Percentiles rank a stretch among this genome's conserved stretches.
Conservation (phyloP, 2,329 filamentous ascomycete genomes). For the Diaporthe sp. region DNA sequence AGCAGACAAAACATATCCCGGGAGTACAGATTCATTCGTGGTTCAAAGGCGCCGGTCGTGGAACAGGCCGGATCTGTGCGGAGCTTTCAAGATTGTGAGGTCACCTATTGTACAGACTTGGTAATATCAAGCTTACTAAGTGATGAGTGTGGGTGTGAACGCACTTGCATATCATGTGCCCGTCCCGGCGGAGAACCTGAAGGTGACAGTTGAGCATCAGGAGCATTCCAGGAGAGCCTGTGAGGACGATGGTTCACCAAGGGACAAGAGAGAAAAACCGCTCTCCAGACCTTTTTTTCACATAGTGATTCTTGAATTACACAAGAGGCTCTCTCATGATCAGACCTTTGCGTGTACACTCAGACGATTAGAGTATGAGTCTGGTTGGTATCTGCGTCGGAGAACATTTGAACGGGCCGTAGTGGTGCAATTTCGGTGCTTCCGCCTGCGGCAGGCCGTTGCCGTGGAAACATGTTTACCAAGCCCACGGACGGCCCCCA, state of each 20-base stretch:
- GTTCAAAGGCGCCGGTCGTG: neutral
- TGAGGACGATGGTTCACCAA: too few relatives aligned
- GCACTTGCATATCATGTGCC: neutral
- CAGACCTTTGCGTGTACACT: too few relatives aligned
- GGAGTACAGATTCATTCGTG: neutral
- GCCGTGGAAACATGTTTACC: conserved; percentile 27
- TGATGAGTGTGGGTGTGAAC: neutral
- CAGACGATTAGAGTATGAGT: neutral
- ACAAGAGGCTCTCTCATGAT: neutral
- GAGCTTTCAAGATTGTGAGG: neutral
- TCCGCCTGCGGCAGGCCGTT: conserved; percentile 9
- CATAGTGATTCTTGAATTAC: too few relatives aligned
- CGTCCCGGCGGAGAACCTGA: neutral
- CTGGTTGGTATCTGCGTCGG: neutral
- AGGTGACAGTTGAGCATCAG: neutral
- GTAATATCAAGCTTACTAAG: neutral
- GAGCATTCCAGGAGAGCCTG: neutral
- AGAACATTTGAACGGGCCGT: neutral
- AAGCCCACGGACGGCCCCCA: neutral
- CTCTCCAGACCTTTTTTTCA: too few relatives aligned
- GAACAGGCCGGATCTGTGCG: neutral
- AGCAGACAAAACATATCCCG: neutral
- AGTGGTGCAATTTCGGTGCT: neutral
- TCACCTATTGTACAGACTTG: neutral
- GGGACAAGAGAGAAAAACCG: too few relatives aligned